phyloP scores from a whole-genome alignment of 495 filamentous ascomycete species.

The Podospora tetraspora region DNA sequence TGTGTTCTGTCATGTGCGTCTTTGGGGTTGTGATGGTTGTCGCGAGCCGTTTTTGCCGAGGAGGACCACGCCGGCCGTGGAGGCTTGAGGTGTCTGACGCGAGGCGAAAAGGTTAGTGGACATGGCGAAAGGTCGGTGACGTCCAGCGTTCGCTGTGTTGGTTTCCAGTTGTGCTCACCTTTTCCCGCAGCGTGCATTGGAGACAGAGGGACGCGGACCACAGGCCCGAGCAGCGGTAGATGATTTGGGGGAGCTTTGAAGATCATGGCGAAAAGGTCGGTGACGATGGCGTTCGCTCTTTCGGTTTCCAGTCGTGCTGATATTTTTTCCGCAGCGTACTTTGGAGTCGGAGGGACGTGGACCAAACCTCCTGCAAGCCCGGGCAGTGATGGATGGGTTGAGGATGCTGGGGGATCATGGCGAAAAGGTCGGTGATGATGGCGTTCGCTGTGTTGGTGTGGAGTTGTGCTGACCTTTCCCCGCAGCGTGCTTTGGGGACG shows the following conservation, averaged over 20 bases:
- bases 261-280: neutral
- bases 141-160: neutral
- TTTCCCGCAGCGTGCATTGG: neutral
- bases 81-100: neutral
- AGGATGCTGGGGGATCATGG: no score
- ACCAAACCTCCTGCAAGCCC: no score
- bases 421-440: neutral
- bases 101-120: no score
- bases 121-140: no score
- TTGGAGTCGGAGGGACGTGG: neutral
- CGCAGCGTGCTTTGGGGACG: neutral
- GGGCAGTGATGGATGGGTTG: no score
- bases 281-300: neutral
- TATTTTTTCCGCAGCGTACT: neutral
- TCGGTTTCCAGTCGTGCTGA: neutral
- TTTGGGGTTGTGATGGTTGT: neutral
- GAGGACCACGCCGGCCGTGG: neutral
- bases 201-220: neutral
- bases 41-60: no score
- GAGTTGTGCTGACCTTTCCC: neutral
- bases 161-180: neutral
- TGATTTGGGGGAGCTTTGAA: no score
- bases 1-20: neutral
- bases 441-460: neutral
- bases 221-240: no score